Evolutionary conservation across 2,329 filamentous ascomycete genomes (phyloP).

Genomic region (Cercospora sp.): DNA sequence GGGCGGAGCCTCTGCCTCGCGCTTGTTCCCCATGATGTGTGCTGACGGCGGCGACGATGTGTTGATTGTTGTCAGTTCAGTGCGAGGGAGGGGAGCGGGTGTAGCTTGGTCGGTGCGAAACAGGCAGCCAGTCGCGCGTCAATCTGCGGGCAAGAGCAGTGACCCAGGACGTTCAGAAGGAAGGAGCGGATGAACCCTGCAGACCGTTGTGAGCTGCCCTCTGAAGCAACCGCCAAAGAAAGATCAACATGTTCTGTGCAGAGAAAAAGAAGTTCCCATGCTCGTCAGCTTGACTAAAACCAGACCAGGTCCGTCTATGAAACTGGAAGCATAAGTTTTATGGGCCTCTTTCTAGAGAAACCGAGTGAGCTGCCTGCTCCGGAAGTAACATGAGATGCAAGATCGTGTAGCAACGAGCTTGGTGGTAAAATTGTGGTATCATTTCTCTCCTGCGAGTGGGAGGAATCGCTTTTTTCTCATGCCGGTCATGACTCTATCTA

Average conservation of each 20-base stretch:
- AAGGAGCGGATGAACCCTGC: neutral
- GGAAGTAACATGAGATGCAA: neutral
- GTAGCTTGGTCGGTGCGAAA: neutral
- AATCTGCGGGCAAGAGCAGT: neutral
- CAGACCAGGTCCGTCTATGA: neutral
- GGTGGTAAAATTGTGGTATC: neutral
- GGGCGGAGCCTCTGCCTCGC: slow-evolving; percentile 2
- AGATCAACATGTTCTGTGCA: neutral
- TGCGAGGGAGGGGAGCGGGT: neutral
- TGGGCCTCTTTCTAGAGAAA: neutral
- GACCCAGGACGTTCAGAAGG: neutral
- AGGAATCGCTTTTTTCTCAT: slow-evolving; percentile 16
- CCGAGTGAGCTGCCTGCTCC: neutral
- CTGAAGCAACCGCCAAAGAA: neutral
- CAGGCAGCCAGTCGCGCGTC: neutral
- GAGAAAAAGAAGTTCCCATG: neutral
- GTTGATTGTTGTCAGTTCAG: neutral
- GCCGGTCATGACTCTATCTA: slow-evolving; percentile 17
- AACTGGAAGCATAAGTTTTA: neutral
- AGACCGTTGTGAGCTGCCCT: neutral
- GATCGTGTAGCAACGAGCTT: neutral
- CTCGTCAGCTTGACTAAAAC: neutral
- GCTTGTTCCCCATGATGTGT: slow-evolving; percentile 1
- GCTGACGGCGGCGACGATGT: neutral
- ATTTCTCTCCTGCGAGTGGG: slow-evolving; percentile 3